A percentile compares a stretch with the other conserved stretches of the same genome.
These are phyloP conservation scores for Senna tora DNA, from an alignment of 306 rosid species.

Conservation along the genomic window DNA sequence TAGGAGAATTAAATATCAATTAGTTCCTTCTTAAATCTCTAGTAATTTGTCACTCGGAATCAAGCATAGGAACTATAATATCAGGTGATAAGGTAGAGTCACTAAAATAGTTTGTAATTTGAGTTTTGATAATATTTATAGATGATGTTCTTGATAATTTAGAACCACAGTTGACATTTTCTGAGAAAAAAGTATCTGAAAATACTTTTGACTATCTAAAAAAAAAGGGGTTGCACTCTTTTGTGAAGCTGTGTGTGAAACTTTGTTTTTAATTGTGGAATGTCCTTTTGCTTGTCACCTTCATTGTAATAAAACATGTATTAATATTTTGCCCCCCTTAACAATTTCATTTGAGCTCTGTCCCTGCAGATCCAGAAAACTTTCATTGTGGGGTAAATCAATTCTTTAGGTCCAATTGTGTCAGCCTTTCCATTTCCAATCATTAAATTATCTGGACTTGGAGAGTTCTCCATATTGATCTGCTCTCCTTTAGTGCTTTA, in stretches of 20 bases:
- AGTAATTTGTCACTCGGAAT: constrained; percentile 18
- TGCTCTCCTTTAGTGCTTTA: neutral
- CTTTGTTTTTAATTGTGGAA: neutral
- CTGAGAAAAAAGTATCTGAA: neutral
- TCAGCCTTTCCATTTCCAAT: constrained; percentile 17
- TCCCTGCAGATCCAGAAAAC: neutral
- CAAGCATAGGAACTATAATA: constrained; percentile 11
- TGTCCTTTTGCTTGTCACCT: neutral
- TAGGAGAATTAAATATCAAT: neutral
- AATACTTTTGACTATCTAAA: constrained; percentile 20
- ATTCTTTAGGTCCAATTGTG: constrained; percentile 5
- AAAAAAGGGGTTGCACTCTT: neutral
- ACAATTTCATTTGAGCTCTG: neutral
- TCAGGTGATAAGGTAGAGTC: constrained; percentile 11
- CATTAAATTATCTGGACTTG: constrained; percentile 4
- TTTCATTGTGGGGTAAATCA: neutral
- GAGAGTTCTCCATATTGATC: constrained; percentile 5
- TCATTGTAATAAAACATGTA: neutral
- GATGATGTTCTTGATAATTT: neutral
- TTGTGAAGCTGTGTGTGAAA: no score
- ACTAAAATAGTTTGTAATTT: constrained; percentile 8
- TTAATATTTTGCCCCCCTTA: neutral
- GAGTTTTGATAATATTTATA: neutral
- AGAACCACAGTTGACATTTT: constrained; percentile 1
- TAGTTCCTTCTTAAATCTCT: constrained; percentile 20